Conservation (phyloP, 106 monocot genomes). For the Acorus gramineus region DNA sequence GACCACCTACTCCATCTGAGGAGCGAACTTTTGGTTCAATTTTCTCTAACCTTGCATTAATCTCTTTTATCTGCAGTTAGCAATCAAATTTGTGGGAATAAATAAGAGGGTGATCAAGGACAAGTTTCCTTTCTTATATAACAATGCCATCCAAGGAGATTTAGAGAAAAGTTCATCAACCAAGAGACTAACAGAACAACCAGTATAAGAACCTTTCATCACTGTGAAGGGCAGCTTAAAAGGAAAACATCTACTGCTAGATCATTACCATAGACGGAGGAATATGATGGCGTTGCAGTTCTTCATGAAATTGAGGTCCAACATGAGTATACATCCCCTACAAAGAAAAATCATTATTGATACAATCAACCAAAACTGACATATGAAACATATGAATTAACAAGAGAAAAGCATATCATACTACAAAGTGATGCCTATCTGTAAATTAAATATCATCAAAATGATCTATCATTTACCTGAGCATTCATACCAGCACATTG, state of each 20-base stretch:
- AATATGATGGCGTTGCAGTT: conserved; percentile 80
- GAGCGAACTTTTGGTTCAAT: conserved; percentile 60
- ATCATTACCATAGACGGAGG: conserved; percentile 74
- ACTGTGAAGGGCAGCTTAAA: neutral
- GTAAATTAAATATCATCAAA: too few relatives aligned
- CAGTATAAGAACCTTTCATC: too few relatives aligned
- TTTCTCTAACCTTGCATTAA: conserved; percentile 66
- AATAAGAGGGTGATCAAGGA: too few relatives aligned
- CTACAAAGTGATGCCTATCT: too few relatives aligned
- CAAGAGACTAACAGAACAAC: too few relatives aligned
- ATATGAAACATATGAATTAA: neutral
- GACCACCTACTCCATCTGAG: conserved; percentile 34
- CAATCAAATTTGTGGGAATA: neutral
- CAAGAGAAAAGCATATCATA: neutral
- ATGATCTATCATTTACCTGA: too few relatives aligned
- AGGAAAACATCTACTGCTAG: conserved; percentile 1
- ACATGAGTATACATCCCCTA: conserved; percentile 84
- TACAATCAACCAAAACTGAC: too few relatives aligned
- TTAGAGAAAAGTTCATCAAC: too few relatives aligned
- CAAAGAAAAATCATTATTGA: conserved; percentile 4
- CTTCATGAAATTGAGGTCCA: conserved; percentile 91
- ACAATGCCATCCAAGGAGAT: too few relatives aligned
- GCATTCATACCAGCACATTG: too few relatives aligned
- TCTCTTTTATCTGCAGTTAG: conserved; percentile 84
- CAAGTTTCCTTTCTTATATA: too few relatives aligned